A percentile compares a stretch with the other conserved stretches of the same genome.
These are phyloP conservation scores for Bipolaris bicolor DNA, from an alignment of 2,329 filamentous ascomycete species.

Conservation along the genomic window DNA sequence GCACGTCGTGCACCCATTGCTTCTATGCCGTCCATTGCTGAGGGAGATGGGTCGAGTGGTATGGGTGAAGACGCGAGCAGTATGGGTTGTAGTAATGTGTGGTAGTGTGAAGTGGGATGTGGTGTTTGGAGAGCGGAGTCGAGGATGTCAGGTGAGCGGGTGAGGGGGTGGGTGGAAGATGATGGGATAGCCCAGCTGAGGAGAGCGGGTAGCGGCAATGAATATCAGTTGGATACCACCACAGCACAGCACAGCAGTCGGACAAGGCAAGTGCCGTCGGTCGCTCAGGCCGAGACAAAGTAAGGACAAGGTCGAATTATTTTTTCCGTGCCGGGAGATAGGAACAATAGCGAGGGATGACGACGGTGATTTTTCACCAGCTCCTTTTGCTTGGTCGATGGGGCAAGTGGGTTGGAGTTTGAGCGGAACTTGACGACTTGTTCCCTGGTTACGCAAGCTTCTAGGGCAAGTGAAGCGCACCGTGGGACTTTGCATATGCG, in stretches of 20 bases:
- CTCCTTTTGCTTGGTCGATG: not conserved
- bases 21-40: conserved; percentile 24
- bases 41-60: not conserved
- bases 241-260: not conserved
- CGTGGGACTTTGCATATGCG: conserved; percentile 8
- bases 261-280: not conserved
- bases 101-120: not conserved
- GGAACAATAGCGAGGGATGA: not conserved
- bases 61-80: not conserved
- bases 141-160: conserved; percentile 16
- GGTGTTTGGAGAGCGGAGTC: conserved; percentile 15
- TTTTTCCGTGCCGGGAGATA: not conserved
- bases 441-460: conserved; percentile 16
- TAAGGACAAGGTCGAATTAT: not conserved
- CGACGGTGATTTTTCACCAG: not conserved
- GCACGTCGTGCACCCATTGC: conserved; percentile 40
- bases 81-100: not conserved
- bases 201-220: conserved; percentile 9
- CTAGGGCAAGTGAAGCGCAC: conserved; percentile 22
- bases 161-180: conserved; percentile 3
- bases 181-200: conserved; percentile 9
- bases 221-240: not conserved
- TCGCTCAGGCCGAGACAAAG: not conserved
- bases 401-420: not conserved
- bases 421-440: not conserved